Evolutionary conservation across 2,329 filamentous ascomycete genomes (phyloP), one percentile per base, ranked within the genome.

Genomic region (Aspergillus vadensis): DNA sequence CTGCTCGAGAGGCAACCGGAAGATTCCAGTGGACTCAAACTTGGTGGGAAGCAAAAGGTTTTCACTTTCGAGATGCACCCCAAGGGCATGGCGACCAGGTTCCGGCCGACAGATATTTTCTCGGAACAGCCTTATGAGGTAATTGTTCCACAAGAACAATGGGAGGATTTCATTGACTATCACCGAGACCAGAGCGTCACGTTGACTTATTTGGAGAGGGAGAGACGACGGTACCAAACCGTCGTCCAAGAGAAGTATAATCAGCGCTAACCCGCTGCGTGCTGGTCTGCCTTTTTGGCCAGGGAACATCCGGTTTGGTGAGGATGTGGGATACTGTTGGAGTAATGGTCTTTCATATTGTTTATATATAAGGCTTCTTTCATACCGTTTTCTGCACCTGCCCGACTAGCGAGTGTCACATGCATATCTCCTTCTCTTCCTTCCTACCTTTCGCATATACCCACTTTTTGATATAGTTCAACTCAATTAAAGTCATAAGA

Each of bases 91-190:
- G 58, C 62, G 25, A 27, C 63, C 12, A 65, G 67, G 12, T 44
- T 54, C 14, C 65, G 68, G 9, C 47, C 54, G 36, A 70, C 62
- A 23, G 48, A 62, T 5, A 63, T 70, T 14, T 68, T 70, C 36
- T 17, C 57, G 4, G 60, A 63, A 25, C 67, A 68, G 36, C 38
- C 53, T 4, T 63, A 57, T 36, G 69, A 71, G 51, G 19, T 57
- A 21, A 51, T 66, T 5, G 32, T 66, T 5, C 50, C 55, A 1
- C 27, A 43, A 8, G 32, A 58, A 2, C 43, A 63, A 14, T 70
- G 67, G 68, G 8, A 57, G 12, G 49, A 21, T 14, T 57, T 69
- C n/a, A n/a, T 54, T 4, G 12, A 57, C 17, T 25, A 5, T 1
- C 44, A 57, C 25, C 39, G 51, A 27, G 50, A 55, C 6, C 59